Base-by-base conservation (phyloP, 1,139 yeast genomes). In the Protomyces inundatus region DNA sequence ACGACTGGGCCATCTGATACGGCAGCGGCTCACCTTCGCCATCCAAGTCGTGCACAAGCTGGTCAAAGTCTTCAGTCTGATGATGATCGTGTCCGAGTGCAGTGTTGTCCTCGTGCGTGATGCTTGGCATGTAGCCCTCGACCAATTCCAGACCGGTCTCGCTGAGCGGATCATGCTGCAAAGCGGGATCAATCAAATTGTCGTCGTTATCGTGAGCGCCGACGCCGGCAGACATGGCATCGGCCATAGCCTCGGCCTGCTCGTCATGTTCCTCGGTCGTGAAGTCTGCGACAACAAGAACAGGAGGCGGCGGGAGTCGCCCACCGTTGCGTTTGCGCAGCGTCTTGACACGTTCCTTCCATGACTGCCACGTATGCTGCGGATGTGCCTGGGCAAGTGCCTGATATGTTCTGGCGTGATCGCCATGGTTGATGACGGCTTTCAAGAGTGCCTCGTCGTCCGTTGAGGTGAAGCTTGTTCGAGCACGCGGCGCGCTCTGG, bases 321-420 rank as follows among this genome's bases (percentile, higher is more conserved):
- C 56, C 56, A 23, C 45, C 45, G 34, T 58, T 40, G 45, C 40
- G 37, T 45, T 42, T 58, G 51, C 52, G 51, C 30, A 58, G 35
- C 32, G 62, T 55, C 62, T 58, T 58, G 62, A 58, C 56, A 4
- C 62, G 51, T 12, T 58, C 54, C 53, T 58, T 58, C 64, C 64
- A 60, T 9, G 64, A 60, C 39, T 60, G 58, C 64, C 64, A 60
- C 12, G 64, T 54, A 32, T 60, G 64, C n/a, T 54, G 56, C 12
- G 54, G 42, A 34, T 60, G 58, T 12, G 33, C 48, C 23, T 46
- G 32, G n/a, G 54, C 58, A 16, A 60, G 58, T 9, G 14, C 36
- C 30, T 52, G 42, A 23, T 53, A 60, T 7, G 58, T 60, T 9
- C 50, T 33, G 7, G 62, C 62, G 7, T 48, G 42, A 32, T 58